Evolutionary conservation across 2,329 filamentous ascomycete species (phyloP), one percentile per base, ranked within the genome.

Genomic region (Cladosporium velox): DNA sequence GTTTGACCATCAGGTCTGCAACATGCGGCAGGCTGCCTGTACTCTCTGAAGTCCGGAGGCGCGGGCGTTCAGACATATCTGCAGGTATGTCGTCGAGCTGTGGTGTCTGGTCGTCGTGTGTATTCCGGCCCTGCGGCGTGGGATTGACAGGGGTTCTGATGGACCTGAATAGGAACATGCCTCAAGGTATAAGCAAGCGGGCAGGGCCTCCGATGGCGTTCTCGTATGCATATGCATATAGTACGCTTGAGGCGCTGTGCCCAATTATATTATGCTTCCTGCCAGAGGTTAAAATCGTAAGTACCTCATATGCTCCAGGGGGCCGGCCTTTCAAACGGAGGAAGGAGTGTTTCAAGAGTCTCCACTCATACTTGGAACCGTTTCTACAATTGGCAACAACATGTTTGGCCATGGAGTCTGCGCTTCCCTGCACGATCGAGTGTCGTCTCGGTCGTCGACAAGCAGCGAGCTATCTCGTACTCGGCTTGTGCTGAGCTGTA

Each of bases 111-210:
- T 32, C n/a, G 52, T n/a, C 30, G 26, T 21, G 10, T 32, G 52
- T 57, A 4, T 41, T 18, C 15, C 30, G 57, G 4, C 24, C 8
- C 4, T 10, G 57, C 57, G 41, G 30, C 28, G 34, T 26, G 24
- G n/a, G 11, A 41, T 32, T 32, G 38, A 47, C 38, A 47, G 38
- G 55, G 30, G 55, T n/a, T 18, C 24, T 58, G 12, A 34, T 26
- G 32, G 57, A 7, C 26, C 57, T 44, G 15, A 59, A 59, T 6
- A 59, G 57, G 38, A 59, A 47, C 57, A 59, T 59, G 38, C 38
- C 38, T 59, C 38, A 26, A 47, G 28, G 38, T 15, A 14, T 18
- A 21, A 47, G n/a, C n/a, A 34, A 2, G 52, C 28, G 15, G 52
- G 18, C 28, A 34, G 52, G 18, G 32, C 18, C 52, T 34, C 52